Conservation (phyloP, 2,329 filamentous ascomycete species). For the Microdochium trichocladiopsis region DNA sequence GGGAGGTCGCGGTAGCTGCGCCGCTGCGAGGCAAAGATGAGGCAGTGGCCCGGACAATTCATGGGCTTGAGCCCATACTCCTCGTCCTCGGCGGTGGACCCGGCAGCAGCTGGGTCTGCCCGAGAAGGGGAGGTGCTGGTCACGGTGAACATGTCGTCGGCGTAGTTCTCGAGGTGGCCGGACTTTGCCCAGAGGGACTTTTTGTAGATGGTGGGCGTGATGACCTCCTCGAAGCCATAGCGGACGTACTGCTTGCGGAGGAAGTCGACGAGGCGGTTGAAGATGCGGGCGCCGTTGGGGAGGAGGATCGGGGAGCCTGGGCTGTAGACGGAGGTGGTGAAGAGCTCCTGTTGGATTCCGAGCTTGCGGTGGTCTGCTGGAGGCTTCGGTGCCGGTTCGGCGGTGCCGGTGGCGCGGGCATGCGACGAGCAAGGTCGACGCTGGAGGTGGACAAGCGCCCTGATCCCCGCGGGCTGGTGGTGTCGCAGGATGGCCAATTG, state of each 20-base stretch:
- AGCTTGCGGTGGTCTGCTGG: constrained; percentile 51
- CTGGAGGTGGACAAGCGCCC: background rate
- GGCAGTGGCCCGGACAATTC: constrained; percentile 95
- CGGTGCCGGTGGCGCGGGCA: constrained; percentile 7
- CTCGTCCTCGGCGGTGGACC: constrained; percentile 18
- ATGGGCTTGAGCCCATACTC: constrained; percentile 76
- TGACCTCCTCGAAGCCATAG: constrained; percentile 83
- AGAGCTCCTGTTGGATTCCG: constrained; percentile 64
- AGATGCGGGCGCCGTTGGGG: constrained; percentile 73
- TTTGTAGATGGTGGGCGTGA: constrained; percentile 88
- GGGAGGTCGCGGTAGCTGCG: constrained; percentile 87
- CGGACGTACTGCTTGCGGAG: constrained; percentile 76
- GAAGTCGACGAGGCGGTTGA: constrained; percentile 77
- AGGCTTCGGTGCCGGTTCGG: constrained; percentile 13
- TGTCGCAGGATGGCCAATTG: background rate
- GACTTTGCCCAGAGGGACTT: constrained; percentile 80
- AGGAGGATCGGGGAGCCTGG: constrained; percentile 82
- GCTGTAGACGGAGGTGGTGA: constrained; percentile 71
- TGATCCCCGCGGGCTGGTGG: background rate
- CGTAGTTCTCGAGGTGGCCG: constrained; percentile 84
- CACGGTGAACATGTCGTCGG: constrained; percentile 88
- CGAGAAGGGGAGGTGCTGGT: constrained; percentile 42
- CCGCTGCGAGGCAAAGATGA: constrained; percentile 78
- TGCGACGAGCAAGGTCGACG: constrained; percentile 19
- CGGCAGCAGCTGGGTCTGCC: constrained; percentile 15